These are phyloP conservation scores for Eucalyptus pauciflora DNA, from an alignment of 345 rosid genomes.

Conservation along the genomic window DNA sequence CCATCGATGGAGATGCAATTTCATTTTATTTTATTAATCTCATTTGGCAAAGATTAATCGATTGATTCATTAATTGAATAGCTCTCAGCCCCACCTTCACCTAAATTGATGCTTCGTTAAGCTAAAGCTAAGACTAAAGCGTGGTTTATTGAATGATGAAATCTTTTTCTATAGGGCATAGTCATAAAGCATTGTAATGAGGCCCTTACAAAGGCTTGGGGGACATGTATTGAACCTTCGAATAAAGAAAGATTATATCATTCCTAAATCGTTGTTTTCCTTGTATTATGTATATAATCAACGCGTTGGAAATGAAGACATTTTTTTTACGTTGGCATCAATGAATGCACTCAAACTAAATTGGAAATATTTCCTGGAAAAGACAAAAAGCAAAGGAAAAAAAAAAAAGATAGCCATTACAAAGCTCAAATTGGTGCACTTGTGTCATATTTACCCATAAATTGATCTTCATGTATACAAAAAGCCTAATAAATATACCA, in stretches of 20 bases:
- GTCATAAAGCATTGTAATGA: not conserved
- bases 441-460: not conserved
- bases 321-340: not conserved
- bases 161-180: not conserved
- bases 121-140: not conserved
- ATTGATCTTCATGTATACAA: not conserved
- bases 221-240: not conserved
- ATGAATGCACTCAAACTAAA: not conserved
- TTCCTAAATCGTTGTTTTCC: not conserved
- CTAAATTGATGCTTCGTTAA: not conserved
- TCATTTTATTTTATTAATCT: not conserved
- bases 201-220: not conserved
- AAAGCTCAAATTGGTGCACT: not conserved
- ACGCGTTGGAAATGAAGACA: not conserved
- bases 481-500: not conserved
- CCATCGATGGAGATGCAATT: not conserved
- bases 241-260: not conserved
- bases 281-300: not conserved
- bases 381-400: not conserved
- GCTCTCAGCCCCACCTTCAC: not conserved
- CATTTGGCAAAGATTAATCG: not conserved
- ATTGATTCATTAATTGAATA: not conserved
- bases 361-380: not conserved
- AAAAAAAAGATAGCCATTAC: accelerated
- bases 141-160: not conserved